phyloP scores from a whole-genome alignment of 306 rosid species.

The Lathyrus sativus region DNA sequence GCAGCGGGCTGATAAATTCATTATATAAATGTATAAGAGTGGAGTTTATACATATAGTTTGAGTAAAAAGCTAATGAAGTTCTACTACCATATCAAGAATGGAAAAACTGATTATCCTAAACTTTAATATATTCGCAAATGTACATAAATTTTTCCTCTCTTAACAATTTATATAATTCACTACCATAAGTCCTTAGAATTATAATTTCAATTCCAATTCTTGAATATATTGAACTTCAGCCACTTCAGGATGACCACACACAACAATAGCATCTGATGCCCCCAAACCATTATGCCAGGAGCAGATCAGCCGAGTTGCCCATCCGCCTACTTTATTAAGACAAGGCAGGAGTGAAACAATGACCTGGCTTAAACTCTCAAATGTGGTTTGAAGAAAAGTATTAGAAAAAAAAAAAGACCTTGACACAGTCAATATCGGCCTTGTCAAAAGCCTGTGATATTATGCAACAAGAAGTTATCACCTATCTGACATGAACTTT shows the following conservation, averaged over 20 bases:
- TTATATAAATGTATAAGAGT: constrained; percentile 14
- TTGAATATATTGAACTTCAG: constrained; percentile 16
- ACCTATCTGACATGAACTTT: constrained; percentile 1
- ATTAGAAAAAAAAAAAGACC: constrained; percentile 9
- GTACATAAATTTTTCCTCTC: constrained; percentile 11
- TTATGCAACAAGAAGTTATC: constrained; percentile 9
- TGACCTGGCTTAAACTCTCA: constrained; percentile 26
- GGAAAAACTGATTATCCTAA: constrained; percentile 7
- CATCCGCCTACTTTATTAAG: constrained; percentile 10
- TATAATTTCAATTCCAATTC: constrained; percentile 12
- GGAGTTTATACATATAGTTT: constrained; percentile 29
- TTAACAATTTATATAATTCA: constrained; percentile 29
- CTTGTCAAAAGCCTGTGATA: constrained; percentile 9
- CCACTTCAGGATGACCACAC: constrained; percentile 15
- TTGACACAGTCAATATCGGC: constrained; percentile 18
- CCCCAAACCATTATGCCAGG: constrained; percentile 21
- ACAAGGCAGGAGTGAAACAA: constrained; percentile 21
- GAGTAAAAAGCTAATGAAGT: constrained; percentile 21
- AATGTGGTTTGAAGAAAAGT: constrained; percentile 6
- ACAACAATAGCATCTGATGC: constrained; percentile 23
- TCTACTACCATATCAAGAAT: constrained; percentile 21
- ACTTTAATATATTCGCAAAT: not conserved
- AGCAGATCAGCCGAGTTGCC: constrained; percentile 22
- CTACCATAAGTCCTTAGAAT: constrained; percentile 20
- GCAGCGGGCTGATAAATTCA: constrained; percentile 76